Evolutionary conservation across 495 filamentous ascomycete genomes (phyloP).

Genomic region (Entonaema liquescens): DNA sequence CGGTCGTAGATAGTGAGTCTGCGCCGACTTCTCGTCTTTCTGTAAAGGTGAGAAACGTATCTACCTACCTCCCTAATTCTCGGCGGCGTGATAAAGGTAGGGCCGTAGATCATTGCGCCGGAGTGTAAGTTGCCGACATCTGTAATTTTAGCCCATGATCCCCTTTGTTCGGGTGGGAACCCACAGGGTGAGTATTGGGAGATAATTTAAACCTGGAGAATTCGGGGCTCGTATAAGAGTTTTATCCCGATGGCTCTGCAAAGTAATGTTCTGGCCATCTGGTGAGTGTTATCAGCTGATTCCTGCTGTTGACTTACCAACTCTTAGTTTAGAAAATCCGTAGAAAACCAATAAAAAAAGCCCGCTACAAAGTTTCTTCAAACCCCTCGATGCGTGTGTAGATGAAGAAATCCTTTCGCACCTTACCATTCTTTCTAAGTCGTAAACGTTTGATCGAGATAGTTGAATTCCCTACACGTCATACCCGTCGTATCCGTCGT

Average conservation of each 20-base stretch:
- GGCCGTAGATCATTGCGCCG: neutral
- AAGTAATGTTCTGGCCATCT: neutral
- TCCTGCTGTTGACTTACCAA: neutral
- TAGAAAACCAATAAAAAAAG: conserved; percentile 2
- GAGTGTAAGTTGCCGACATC: neutral
- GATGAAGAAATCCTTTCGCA: neutral
- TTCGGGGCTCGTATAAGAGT: neutral
- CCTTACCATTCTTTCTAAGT: no score
- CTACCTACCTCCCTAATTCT: neutral
- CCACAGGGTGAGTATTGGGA: neutral
- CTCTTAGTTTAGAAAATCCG: neutral
- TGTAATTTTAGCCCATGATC: neutral
- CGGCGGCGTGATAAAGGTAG: neutral
- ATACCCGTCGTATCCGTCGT: neutral
- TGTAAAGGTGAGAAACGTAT: neutral
- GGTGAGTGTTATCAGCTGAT: neutral
- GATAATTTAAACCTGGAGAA: neutral
- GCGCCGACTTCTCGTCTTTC: no score
- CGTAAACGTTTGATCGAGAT: neutral
- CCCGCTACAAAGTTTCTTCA: no score
- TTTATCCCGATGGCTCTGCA: neutral
- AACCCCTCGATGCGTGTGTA: neutral
- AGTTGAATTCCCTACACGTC: neutral
- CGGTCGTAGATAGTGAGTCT: neutral
- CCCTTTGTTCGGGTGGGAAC: neutral